Conservation (phyloP, 805 yeast species). For the Suhomyces sp. region DNA sequence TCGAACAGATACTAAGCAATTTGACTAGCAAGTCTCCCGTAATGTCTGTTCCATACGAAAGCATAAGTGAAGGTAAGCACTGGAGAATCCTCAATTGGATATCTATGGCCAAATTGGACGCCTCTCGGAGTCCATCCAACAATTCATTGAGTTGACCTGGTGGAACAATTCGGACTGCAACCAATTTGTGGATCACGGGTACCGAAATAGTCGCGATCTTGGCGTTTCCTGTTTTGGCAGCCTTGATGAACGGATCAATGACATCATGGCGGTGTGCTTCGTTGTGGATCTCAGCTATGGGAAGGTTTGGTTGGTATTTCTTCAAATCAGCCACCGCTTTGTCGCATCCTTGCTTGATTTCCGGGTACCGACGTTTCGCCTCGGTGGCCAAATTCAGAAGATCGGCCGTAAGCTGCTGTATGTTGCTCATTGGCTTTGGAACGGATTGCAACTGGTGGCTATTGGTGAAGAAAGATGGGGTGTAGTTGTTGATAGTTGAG, state of each 20-base stretch:
- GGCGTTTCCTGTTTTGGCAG: constrained; percentile 73
- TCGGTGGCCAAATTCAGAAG: constrained; percentile 62
- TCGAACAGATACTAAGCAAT: constrained; percentile 66
- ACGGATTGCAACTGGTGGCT: no score
- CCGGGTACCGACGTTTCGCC: constrained; percentile 67
- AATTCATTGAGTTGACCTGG: constrained; percentile 51
- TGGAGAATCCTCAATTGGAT: constrained; percentile 86
- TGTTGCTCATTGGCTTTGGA: constrained; percentile 34
- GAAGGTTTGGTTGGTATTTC: constrained; percentile 18
- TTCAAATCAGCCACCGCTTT: constrained; percentile 20
- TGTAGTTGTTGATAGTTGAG: no score
- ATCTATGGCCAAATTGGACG: constrained; percentile 73
- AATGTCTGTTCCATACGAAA: constrained; percentile 56
- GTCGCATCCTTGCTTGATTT: constrained; percentile 53
- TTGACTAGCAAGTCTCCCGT: constrained; percentile 56
- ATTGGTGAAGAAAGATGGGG: no score
- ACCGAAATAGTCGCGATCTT: constrained; percentile 71
- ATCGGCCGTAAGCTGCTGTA: constrained; percentile 55
- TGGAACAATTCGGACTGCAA: constrained; percentile 56
- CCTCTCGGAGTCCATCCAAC: constrained; percentile 67
- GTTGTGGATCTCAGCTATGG: constrained; percentile 31
- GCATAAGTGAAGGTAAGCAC: constrained; percentile 72
- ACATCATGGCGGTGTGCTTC: constrained; percentile 27
- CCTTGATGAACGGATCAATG: constrained; percentile 60
- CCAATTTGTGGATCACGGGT: constrained; percentile 65